These are phyloP conservation scores for Babesia sp. DNA, from an alignment of 169 alveolate genomes.

Conservation along the genomic window DNA sequence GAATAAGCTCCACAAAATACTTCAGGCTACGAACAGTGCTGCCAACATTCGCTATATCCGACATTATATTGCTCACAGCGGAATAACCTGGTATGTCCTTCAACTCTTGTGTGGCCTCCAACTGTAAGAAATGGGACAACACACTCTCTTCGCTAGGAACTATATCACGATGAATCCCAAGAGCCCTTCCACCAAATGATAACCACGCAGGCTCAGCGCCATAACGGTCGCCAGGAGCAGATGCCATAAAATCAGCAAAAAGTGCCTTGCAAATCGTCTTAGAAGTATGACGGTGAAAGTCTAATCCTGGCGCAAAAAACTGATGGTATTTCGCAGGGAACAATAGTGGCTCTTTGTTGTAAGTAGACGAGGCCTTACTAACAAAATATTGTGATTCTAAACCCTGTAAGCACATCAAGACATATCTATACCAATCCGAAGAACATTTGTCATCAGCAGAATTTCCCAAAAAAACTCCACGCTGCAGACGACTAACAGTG, in stretches of 20 bases:
- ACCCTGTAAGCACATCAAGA: constrained; percentile 9
- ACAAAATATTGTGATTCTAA: constrained; percentile 12
- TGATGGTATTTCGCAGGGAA: neutral
- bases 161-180: neutral
- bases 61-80: neutral
- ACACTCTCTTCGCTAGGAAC: neutral
- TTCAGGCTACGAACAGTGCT: constrained; percentile 11
- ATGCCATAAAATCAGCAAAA: neutral
- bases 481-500: neutral
- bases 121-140: neutral
- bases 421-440: neutral
- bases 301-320: neutral
- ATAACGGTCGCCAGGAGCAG: neutral
- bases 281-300: neutral
- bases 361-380: neutral
- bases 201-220: neutral
- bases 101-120: neutral
- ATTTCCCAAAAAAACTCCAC: neutral
- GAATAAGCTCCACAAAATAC: neutral
- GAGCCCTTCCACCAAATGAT: neutral
- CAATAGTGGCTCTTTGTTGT: neutral
- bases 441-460: neutral
- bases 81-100: neutral
- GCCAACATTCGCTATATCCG: constrained; percentile 9
- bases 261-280: neutral